Base-by-base conservation (phyloP, 148 eudicot genomes). In the Rhododendron simsii region DNA sequence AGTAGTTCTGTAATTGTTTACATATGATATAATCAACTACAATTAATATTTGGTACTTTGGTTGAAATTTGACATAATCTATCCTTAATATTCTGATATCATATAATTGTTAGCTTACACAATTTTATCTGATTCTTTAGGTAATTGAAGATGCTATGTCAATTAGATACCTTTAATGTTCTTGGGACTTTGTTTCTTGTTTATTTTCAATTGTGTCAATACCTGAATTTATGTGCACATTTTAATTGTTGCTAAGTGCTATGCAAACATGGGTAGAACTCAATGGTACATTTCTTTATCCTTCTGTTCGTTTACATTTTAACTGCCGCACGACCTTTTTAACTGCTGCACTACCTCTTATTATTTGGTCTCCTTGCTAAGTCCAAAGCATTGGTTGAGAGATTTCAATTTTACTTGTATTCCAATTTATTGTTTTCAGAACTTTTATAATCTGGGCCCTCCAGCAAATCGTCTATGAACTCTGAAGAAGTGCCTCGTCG, bases 401-500 rank as follows among this genome's bases (percentile, higher is more conserved):
- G 45, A 41, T 41, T 75, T 74, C 47, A 45, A 15, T 41, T 63
- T 82, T 50, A 33, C 45, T 50, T 75, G 28, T 84, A 74, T 14
- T 75, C 20, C 18, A 33, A 6, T 74, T 50, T 20, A 37, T 35
- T 74, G 81, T 55, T 47, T 75, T 13, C 7, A 33, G 8, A 37
- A 69, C n/a, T 53, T 80, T n/a, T 67, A 26, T 5, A 74, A 73
- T 81, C 86, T 95, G 99, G 98, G 93, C 84, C 92, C 93, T 88
- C 85, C 91, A 28, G 67, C 92, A 51, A 93, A 93, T 67, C 92
- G 94, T 57, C 95, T 95, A 82, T 89, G 82, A 84, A 91, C 85
- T 88, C 91, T 95, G 73, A 91, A 81, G 89, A 91, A 81, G 89
- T 89, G 93, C 89, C 83, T 92, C 45, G 1, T 6, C 57, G 95